Evolutionary conservation across 169 alveolate genomes (phyloP).

Genomic region (Plasmodium gonderi): DNA sequence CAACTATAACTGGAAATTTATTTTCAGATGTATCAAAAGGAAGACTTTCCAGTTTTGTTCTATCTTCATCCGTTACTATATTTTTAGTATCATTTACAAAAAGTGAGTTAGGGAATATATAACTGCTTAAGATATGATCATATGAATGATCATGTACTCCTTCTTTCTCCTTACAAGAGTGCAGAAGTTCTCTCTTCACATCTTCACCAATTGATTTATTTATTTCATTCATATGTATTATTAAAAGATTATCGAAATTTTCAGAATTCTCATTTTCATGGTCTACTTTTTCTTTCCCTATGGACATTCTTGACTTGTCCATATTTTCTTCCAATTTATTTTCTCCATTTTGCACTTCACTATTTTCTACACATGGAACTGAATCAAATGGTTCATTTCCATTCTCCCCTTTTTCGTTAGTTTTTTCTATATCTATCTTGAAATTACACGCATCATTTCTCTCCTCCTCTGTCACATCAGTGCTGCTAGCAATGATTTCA

Average conservation of each 20-base stretch:
- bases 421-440: too few relatives aligned
- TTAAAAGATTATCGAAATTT: constrained; percentile 11
- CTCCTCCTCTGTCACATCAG: neutral
- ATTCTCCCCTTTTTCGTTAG: neutral
- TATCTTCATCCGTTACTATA: neutral
- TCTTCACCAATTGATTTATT: neutral
- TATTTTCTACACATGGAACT: too few relatives aligned
- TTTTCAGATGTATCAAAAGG: too few relatives aligned
- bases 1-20: too few relatives aligned
- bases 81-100: neutral
- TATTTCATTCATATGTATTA: constrained; percentile 3
- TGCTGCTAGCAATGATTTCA: too few relatives aligned
- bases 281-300: neutral
- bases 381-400: too few relatives aligned
- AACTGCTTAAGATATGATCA: neutral
- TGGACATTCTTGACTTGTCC: too few relatives aligned
- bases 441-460: too few relatives aligned
- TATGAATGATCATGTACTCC: neutral
- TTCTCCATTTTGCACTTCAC: neutral
- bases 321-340: neutral
- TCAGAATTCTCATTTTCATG: neutral
- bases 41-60: too few relatives aligned
- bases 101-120: neutral
- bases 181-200: neutral
- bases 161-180: neutral